Conservation (phyloP, 1,139 yeast genomes). For the Debaryomycetaceae sp. region DNA sequence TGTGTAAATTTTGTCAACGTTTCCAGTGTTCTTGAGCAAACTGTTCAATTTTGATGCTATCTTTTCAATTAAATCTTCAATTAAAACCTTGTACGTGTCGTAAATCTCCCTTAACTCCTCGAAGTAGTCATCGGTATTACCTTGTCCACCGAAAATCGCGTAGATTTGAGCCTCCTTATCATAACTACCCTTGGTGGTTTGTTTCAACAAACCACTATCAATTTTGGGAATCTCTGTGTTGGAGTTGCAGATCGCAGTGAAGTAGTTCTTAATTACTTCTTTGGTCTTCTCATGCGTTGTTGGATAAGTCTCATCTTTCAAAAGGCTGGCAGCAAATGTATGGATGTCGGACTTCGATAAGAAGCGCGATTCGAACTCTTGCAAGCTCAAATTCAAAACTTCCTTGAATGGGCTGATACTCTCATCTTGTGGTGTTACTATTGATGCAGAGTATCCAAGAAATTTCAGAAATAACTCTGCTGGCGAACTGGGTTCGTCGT, state of each 20-base stretch:
- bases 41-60: constrained; percentile 66
- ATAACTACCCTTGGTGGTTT: constrained; percentile 24
- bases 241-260: constrained; percentile 59
- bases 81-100: constrained; percentile 70
- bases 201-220: constrained; percentile 50
- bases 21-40: constrained; percentile 69
- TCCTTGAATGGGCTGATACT: constrained; percentile 56
- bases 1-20: constrained; percentile 84
- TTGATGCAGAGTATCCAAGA: constrained; percentile 70
- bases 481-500: constrained; percentile 85
- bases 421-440: constrained; percentile 43
- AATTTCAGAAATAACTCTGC: constrained; percentile 84
- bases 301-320: constrained; percentile 51
- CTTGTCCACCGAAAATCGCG: constrained; percentile 98
- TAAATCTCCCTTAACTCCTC: constrained; percentile 91
- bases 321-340: constrained; percentile 73
- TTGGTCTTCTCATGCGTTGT: constrained; percentile 72
- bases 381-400: constrained; percentile 64
- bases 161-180: constrained; percentile 51
- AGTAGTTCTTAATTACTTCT: constrained; percentile 70
- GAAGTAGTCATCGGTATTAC: constrained; percentile 95
- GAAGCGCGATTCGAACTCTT: constrained; percentile 82
- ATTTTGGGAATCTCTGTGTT: constrained; percentile 21
- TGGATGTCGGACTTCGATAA: constrained; percentile 81
- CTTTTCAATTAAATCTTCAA: constrained; percentile 66